A percentile compares a stretch with the other conserved stretches of the same genome.
Conservation (phyloP, 192 early-diverging fungal species). For the Funneliformis mosseae region DNA sequence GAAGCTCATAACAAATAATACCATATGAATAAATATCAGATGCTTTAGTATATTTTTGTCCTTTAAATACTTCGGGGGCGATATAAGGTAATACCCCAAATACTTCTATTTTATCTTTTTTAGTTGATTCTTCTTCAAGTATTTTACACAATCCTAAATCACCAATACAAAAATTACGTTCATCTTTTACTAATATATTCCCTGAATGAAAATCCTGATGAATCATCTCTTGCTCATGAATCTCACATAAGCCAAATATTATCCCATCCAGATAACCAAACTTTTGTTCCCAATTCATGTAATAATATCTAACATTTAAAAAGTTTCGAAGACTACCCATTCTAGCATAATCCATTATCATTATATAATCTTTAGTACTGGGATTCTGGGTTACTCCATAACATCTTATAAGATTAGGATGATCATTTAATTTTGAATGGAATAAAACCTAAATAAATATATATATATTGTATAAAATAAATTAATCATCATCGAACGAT, state of each 20-base stretch:
- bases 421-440: too few relatives aligned
- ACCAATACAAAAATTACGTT: neutral
- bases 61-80: neutral
- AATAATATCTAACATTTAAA: neutral
- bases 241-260: neutral
- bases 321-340: neutral
- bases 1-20: neutral
- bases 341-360: neutral
- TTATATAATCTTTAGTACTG: neutral
- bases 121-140: neutral
- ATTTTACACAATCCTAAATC: slow-evolving; percentile 1
- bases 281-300: neutral
- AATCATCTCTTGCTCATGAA: neutral
- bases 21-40: neutral
- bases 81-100: slow-evolving; percentile 5
- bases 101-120: neutral
- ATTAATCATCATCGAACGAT: too few relatives aligned
- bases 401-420: neutral
- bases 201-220: neutral
- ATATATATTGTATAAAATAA: too few relatives aligned
- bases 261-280: neutral
- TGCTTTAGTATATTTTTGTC: neutral
- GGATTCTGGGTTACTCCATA: neutral
- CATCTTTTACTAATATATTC: neutral
- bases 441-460: too few relatives aligned